phyloP scores from a whole-genome alignment of 108 stramenopile genomes.

The Phaeodactylum tricornutum region DNA sequence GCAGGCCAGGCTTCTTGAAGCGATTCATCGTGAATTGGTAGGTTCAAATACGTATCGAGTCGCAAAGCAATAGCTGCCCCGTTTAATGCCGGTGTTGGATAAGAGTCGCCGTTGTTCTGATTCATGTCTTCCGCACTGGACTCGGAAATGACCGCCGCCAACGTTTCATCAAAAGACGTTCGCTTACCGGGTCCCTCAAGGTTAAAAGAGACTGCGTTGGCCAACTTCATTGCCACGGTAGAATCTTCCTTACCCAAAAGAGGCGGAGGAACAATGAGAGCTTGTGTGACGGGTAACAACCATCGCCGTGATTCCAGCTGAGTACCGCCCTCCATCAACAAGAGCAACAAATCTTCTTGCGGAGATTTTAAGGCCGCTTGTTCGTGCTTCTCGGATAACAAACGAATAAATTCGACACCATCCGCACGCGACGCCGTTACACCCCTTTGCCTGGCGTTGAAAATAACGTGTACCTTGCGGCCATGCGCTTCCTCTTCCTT shows the following conservation, averaged over 20 bases:
- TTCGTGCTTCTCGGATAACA: slow-evolving; percentile 47
- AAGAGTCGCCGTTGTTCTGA: slow-evolving; percentile 49
- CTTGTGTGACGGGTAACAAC: slow-evolving; percentile 51
- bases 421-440: slow-evolving; percentile 40
- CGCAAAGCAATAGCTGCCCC: slow-evolving; percentile 64
- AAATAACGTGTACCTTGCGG: slow-evolving; percentile 49
- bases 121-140: slow-evolving; percentile 46
- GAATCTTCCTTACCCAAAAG: slow-evolving; percentile 8
- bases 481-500: slow-evolving; percentile 27
- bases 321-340: slow-evolving; percentile 49
- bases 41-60: slow-evolving; percentile 47
- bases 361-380: slow-evolving; percentile 48
- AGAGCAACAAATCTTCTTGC: slow-evolving; percentile 55
- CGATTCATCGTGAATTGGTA: slow-evolving; percentile 45
- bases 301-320: slow-evolving; percentile 17
- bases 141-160: slow-evolving; percentile 15
- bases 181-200: slow-evolving; percentile 19
- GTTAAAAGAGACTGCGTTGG: slow-evolving; percentile 69
- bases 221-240: slow-evolving; percentile 31
- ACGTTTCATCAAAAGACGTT: slow-evolving; percentile 18
- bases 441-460: slow-evolving; percentile 27
- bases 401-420: slow-evolving; percentile 45
- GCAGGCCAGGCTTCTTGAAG: slow-evolving; percentile 41
- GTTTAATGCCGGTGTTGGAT: slow-evolving; percentile 45
- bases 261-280: slow-evolving; percentile 50